Base-by-base conservation (phyloP, 164 flowering plant genomes). In the Brasenia schreberi region DNA sequence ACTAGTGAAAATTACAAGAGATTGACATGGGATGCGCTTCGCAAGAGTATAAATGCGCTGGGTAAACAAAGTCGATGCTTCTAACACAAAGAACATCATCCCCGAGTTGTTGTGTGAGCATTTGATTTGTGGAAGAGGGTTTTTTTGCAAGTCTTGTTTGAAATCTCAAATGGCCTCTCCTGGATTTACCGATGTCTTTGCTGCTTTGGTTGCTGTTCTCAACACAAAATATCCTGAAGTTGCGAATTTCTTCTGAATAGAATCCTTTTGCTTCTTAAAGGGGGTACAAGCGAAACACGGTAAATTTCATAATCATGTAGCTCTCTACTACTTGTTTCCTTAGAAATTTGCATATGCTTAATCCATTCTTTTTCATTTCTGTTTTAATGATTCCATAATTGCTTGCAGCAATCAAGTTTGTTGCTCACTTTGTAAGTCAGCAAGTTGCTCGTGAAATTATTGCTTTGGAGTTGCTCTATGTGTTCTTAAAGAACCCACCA, bases 111-210 rank as follows among this genome's bases (percentile, higher is more conserved):
- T 95, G 74, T 81, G 83, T 0, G 97, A 95, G 80, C 92, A 92
- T 78, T 67, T 95, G 64, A 85, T 90, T 12, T 70, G 97, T 10
- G 99, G 99, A 27, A 83, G 96, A 69, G 99, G 99, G 16, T 76
- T 95, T 14, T 92, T 95, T 69, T 92, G 97, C 73, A 80, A 97
- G 2, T 88, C 99, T 0, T 88, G 97, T 67, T 88, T 95, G 92
- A 95, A 95, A 75, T 89, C 94, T 1, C 99, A 95, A 61, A 85
- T 92, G 97, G 97, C 99, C 7, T 92, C 97, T 5, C 97, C 99
- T 0, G 88, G 88, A 1, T 92, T 95, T 65, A 92, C 97, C 0
- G 92, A 92, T 78, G 97, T 92, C 0, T 92, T 92, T 82, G 84
- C 99, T 61, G 97, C 97, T 19, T 69, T 95, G 79, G 90, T 85